These are phyloP conservation scores for Fusarium sublunatum DNA, from an alignment of 2,329 filamentous ascomycete species.

Conservation along the genomic window DNA sequence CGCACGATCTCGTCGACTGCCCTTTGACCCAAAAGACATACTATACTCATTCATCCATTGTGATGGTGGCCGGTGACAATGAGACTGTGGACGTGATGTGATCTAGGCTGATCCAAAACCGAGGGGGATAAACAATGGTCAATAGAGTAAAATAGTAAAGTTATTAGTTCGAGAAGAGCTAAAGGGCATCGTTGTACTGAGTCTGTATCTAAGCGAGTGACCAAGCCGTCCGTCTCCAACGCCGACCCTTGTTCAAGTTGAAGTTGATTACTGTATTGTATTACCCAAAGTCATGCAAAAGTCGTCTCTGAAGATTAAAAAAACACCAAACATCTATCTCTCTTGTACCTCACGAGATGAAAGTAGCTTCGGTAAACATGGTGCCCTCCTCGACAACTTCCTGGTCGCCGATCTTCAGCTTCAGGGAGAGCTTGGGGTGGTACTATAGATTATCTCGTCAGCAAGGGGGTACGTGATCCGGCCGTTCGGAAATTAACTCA, in stretches of 20 bases:
- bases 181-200: conserved; percentile 34
- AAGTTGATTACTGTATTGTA: conserved; percentile 42
- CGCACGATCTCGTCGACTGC: neutral
- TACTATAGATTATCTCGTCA: conserved; percentile 65
- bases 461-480: conserved; percentile 25
- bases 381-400: conserved; percentile 81
- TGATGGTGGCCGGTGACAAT: conserved; percentile 22
- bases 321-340: conserved; percentile 15
- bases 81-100: conserved; percentile 22
- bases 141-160: conserved; percentile 24
- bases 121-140: conserved; percentile 22
- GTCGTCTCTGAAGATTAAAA: conserved; percentile 31
- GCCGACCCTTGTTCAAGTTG: conserved; percentile 37
- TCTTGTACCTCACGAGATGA: conserved; percentile 74
- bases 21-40: conserved; percentile 19
- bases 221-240: conserved; percentile 48
- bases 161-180: conserved; percentile 30
- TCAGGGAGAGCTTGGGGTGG: conserved; percentile 75
- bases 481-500: conserved; percentile 54
- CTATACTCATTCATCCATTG: conserved; percentile 23
- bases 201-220: conserved; percentile 46
- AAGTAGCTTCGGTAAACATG: conserved; percentile 92
- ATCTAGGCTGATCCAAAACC: conserved; percentile 10
- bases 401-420: conserved; percentile 85
- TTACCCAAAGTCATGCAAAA: conserved; percentile 45